Base-by-base conservation (phyloP, 1,284 basidiomycete genomes). In the Farysia itapuensis region DNA sequence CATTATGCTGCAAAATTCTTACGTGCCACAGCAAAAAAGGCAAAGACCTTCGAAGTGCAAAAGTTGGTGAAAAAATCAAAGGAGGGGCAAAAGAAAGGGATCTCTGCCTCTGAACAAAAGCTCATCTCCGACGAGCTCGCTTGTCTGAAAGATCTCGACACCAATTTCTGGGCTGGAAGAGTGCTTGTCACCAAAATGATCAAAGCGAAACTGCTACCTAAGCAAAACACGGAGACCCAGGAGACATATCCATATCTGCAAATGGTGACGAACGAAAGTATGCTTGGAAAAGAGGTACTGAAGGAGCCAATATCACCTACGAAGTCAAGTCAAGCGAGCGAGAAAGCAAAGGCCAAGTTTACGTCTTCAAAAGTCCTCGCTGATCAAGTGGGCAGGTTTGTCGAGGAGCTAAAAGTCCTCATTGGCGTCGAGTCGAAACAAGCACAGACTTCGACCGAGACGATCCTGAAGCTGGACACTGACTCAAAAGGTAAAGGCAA, bases 21-120 rank as follows among this genome's bases (percentile, higher is more conserved):
- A 15, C 80, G 80, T 45, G 86, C 85, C 65, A 83, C 85, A 4
- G 83, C 84, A 36, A 95, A 90, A 79, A 90, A 87, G 74, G 85
- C 86, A 7, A 89, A 85, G 75, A 80, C 83, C 0, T 89, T 89
- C 60, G 92, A 95, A 78, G 82, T 84, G 0, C 88, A 88, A 77
- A 88, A 87, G 70, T 77, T 87, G 13, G 83, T 93, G 41, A 92
- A 91, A 80, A 87, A 85, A 78, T 79, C 93, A 47, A 92, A 88
- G 77, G 81, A 81, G 36, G 74, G 86, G 44, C 80, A 81, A 49
- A 78, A 60, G 43, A 61, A 48, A 23, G 1, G 26, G 2, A 40
- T 37, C 29, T 78, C 86, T 19, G 22, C 50, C 3, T 35, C 41
- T 1, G 49, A 53, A 30, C 43, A 49, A 7, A 8, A 20, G 3